phyloP scores from a whole-genome alignment of 306 rosid species.

The Urtica urens region DNA sequence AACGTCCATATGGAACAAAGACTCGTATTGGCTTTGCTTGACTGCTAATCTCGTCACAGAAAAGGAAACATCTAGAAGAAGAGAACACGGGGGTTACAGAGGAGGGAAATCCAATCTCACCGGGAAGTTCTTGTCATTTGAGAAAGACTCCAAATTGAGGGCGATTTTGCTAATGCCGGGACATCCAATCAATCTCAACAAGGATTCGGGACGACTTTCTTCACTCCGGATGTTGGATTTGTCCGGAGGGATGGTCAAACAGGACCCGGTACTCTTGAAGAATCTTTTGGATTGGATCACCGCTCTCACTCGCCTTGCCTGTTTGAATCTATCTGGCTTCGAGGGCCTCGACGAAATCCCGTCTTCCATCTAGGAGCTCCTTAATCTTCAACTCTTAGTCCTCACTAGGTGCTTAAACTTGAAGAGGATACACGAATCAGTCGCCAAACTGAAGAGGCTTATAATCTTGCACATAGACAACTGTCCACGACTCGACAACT shows the following conservation, averaged over 20 bases:
- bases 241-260: not conserved
- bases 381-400: constrained; percentile 7
- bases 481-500: constrained; percentile 5
- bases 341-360: not conserved
- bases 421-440: constrained; percentile 2
- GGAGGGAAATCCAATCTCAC: too few relatives aligned
- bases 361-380: constrained; percentile 7
- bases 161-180: constrained; percentile 3
- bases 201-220: not conserved
- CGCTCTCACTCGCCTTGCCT: constrained; percentile 10
- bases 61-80: not conserved
- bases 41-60: not conserved
- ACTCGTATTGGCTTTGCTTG: constrained; percentile 9
- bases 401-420: not conserved
- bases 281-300: constrained; percentile 2
- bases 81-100: too few relatives aligned
- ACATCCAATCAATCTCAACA: not conserved
- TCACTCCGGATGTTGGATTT: constrained; percentile 15
- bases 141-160: not conserved
- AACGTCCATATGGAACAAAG: not conserved
- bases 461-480: not conserved
- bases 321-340: constrained; percentile 3
- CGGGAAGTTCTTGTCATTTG: too few relatives aligned
- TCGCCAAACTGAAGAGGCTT: constrained; percentile 7
- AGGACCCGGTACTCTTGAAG: not conserved